Percentiles rank a stretch among this genome's conserved stretches.
Evolutionary conservation across 78 protist genomes (phyloP).

Genomic region (Guillardia theta): DNA sequence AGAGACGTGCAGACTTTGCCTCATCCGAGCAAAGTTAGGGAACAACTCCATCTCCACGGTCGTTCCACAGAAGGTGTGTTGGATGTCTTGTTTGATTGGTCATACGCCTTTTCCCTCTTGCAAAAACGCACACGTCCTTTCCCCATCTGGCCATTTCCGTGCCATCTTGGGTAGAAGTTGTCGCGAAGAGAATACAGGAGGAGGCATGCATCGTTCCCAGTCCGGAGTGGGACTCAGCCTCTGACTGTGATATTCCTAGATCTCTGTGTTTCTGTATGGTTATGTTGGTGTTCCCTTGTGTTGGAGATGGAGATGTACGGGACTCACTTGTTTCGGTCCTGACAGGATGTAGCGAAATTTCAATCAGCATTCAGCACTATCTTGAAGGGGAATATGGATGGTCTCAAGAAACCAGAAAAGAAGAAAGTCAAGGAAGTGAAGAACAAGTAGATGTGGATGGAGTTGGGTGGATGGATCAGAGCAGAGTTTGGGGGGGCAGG

Average conservation of each 20-base stretch:
- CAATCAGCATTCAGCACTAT: background rate
- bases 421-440: no score
- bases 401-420: no score
- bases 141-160: background rate
- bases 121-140: background rate
- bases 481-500: no score
- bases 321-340: no score
- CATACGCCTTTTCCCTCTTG: no score
- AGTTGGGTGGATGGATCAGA: no score
- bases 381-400: conserved; percentile 3
- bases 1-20: background rate
- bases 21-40: conserved; percentile 13
- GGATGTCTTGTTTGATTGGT: background rate
- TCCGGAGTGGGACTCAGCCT: background rate
- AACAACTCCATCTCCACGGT: background rate
- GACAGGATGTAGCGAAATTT: background rate
- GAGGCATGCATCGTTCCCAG: background rate
- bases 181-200: no score
- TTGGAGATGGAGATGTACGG: background rate
- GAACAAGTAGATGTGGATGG: no score
- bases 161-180: no score
- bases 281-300: background rate
- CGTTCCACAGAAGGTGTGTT: background rate
- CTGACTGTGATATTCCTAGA: background rate
- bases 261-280: no score